Evolutionary conservation across 2,329 filamentous ascomycete genomes (phyloP).

Genomic region (Microsporum audouinii): DNA sequence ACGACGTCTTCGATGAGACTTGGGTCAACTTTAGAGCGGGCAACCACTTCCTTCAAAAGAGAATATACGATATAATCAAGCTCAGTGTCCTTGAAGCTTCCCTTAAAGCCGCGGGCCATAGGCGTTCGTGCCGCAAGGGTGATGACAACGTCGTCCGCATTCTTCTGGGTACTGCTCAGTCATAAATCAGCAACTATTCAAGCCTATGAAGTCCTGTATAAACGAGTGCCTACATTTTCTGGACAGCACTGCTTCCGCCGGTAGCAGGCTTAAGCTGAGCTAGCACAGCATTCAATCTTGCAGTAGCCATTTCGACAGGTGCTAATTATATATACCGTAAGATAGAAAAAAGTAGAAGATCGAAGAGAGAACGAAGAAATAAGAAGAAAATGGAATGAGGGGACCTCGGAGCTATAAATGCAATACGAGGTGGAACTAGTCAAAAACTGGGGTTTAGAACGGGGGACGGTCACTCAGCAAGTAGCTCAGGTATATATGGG

Average conservation of each 20-base stretch:
- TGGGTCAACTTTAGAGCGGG: constrained; percentile 66
- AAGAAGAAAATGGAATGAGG: background rate
- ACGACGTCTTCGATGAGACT: constrained; percentile 78
- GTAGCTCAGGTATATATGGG: background rate
- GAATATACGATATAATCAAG: constrained; percentile 80
- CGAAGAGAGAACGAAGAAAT: background rate
- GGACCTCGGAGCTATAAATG: constrained; percentile 5
- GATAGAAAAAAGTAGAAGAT: background rate
- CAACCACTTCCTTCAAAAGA: constrained; percentile 62
- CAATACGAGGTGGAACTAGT: background rate
- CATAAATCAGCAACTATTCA: constrained; percentile 1
- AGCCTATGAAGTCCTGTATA: background rate
- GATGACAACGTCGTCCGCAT: constrained; percentile 92
- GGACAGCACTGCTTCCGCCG: constrained; percentile 13
- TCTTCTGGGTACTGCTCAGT: constrained; percentile 63
- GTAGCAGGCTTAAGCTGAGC: constrained; percentile 15
- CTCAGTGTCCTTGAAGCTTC: constrained; percentile 86
- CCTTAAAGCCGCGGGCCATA: constrained; percentile 77
- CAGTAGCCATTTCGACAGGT: constrained; percentile 14
- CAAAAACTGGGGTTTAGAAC: background rate
- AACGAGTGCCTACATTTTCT: constrained; percentile 13
- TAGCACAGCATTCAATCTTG: constrained; percentile 14
- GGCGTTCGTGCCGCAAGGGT: constrained; percentile 85
- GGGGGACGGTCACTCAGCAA: background rate
- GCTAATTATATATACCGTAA: background rate